A percentile compares a stretch with the other conserved stretches of the same genome.
Conservation (phyloP, 106 monocot species). For the Xerophyta viscosa region DNA sequence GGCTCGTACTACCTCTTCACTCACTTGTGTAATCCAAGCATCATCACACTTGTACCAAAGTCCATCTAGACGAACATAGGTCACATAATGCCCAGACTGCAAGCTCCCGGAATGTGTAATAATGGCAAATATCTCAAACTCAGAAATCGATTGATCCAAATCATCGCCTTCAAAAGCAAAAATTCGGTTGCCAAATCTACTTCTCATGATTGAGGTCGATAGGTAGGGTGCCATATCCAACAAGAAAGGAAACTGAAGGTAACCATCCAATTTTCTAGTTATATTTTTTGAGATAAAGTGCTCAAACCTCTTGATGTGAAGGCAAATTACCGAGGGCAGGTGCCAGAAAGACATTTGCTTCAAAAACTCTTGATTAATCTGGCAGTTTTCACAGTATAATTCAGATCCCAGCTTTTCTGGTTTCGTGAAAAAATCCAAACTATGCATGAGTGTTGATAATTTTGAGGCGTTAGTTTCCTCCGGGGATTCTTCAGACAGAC, state of each 20-base stretch:
- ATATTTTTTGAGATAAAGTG: constrained; percentile 24
- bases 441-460: constrained; percentile 36
- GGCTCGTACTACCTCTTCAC: constrained; percentile 33
- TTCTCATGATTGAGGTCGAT: constrained; percentile 44
- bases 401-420: constrained; percentile 62
- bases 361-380: constrained; percentile 37
- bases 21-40: constrained; percentile 56
- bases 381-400: constrained; percentile 42
- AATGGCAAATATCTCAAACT: constrained; percentile 66
- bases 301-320: constrained; percentile 62
- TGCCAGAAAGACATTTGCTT: constrained; percentile 64
- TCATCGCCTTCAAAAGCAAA: constrained; percentile 45
- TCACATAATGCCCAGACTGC: constrained; percentile 58
- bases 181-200: constrained; percentile 47
- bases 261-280: constrained; percentile 43
- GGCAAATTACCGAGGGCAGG: constrained; percentile 53
- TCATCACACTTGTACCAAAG: constrained; percentile 72
- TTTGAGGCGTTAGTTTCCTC: constrained; percentile 4
- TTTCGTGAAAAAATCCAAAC: constrained; percentile 54
- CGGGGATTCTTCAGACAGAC: not conserved
- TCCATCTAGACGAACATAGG: constrained; percentile 34
- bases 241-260: constrained; percentile 52
- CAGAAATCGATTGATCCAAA: constrained; percentile 36
- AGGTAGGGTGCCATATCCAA: constrained; percentile 60
- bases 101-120: constrained; percentile 47